Conservation (phyloP, 352 stramenopile genomes). For the Globisporangium nagaii region DNA sequence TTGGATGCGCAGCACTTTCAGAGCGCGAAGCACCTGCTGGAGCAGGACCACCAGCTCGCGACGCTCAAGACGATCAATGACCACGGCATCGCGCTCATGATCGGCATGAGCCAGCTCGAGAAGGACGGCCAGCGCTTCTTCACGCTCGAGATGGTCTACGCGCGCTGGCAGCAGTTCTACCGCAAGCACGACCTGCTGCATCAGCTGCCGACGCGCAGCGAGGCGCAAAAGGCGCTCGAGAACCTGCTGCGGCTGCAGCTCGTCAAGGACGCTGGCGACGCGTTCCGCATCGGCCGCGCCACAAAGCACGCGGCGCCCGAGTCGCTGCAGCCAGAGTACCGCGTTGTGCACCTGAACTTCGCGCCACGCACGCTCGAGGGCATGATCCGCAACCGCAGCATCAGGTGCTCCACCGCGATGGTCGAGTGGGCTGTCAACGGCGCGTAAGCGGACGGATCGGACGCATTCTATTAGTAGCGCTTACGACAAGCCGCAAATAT, state of each 20-base stretch:
- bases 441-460: slow-evolving; percentile 7
- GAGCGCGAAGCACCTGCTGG: slow-evolving; percentile 45
- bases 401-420: slow-evolving; percentile 68
- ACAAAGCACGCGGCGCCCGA: slow-evolving; percentile 31
- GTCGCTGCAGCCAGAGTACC: slow-evolving; percentile 69
- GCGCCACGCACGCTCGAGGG: slow-evolving; percentile 60
- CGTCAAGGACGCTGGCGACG: slow-evolving; percentile 68
- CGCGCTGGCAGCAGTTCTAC: slow-evolving; percentile 74
- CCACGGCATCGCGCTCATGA: slow-evolving; percentile 63
- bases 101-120: slow-evolving; percentile 78
- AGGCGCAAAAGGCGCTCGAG: slow-evolving; percentile 70
- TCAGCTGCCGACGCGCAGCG: slow-evolving; percentile 58
- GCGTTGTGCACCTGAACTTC: slow-evolving; percentile 68
- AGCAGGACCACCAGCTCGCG: slow-evolving; percentile 70
- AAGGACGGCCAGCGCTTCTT: slow-evolving; percentile 56
- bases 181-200: slow-evolving; percentile 66
- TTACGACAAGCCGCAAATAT: not conserved
- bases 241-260: slow-evolving; percentile 67
- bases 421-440: slow-evolving; percentile 73
- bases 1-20: slow-evolving; percentile 42
- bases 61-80: slow-evolving; percentile 61
- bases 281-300: slow-evolving; percentile 55
- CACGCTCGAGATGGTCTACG: slow-evolving; percentile 84
- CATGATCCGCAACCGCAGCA: slow-evolving; percentile 69
- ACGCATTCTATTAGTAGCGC: not conserved